Evolutionary conservation across 768 basidiomycete genomes (phyloP).

Genomic region (Hericium alpestre): DNA sequence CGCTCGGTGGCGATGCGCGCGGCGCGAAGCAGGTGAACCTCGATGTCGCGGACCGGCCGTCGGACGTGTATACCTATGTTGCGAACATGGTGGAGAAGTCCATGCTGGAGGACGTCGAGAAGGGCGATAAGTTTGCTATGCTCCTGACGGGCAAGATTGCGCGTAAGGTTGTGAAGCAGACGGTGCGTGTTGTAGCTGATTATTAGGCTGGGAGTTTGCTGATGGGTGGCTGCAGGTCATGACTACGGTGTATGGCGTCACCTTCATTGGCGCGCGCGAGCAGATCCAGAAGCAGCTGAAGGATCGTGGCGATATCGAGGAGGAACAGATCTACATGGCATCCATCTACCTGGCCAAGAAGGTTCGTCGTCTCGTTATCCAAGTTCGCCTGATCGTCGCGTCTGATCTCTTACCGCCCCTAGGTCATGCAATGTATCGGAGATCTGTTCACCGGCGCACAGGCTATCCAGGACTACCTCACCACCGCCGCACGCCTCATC

Average conservation of each 20-base stretch:
- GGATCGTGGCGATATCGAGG: conserved; percentile 60
- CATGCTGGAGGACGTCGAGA: conserved; percentile 42
- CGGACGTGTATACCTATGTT: conserved; percentile 92
- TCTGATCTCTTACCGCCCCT: neutral
- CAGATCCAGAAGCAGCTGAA: conserved; percentile 87
- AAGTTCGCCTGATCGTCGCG: neutral
- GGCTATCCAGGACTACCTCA: conserved; percentile 86
- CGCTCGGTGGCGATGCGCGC: conserved; percentile 81
- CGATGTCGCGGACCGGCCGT: conserved; percentile 69
- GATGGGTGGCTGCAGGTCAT: conserved; percentile 50
- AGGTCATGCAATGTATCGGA: conserved; percentile 75
- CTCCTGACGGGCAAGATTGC: conserved; percentile 69
- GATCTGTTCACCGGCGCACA: conserved; percentile 91
- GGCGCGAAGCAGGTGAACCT: conserved; percentile 94
- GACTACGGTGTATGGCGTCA: conserved; percentile 99
- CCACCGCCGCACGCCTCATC: conserved; percentile 71
- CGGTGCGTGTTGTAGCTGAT: conserved; percentile 36
- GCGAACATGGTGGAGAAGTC: conserved; percentile 72
- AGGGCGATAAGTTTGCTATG: conserved; percentile 37
- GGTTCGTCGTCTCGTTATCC: conserved; percentile 24
- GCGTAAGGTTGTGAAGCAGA: conserved; percentile 96
- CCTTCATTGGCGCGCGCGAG: conserved; percentile 86
- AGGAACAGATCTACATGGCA: conserved; percentile 63
- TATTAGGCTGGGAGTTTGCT: neutral
- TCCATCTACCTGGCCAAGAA: conserved; percentile 75